These are phyloP conservation scores for Pyricularia grisea DNA, from an alignment of 2,329 filamentous ascomycete species.

Conservation along the genomic window DNA sequence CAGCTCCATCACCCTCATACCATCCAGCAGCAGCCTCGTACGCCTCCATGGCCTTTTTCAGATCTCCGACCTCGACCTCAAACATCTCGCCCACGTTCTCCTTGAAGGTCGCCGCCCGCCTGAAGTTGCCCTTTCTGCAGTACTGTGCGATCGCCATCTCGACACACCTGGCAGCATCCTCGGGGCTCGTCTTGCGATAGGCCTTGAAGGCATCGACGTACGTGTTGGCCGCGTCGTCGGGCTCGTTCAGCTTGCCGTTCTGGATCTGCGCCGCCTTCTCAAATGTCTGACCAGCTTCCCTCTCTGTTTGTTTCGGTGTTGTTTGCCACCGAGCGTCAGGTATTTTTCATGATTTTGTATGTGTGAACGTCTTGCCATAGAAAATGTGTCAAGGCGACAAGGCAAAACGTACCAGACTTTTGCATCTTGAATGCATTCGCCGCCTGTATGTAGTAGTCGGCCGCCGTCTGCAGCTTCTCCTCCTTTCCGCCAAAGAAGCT, in stretches of 20 bases:
- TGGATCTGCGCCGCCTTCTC: slow-evolving; percentile 81
- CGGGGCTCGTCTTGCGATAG: slow-evolving; percentile 76
- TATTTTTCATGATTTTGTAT: neutral
- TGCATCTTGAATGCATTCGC: slow-evolving; percentile 88
- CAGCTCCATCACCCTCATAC: slow-evolving; percentile 81
- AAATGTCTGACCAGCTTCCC: slow-evolving; percentile 79
- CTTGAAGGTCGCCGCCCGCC: slow-evolving; percentile 82
- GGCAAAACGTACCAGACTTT: slow-evolving; percentile 56
- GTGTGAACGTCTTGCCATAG: neutral
- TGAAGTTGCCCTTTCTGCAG: slow-evolving; percentile 81
- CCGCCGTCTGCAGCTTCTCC: slow-evolving; percentile 85
- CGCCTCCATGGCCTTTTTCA: slow-evolving; percentile 66
- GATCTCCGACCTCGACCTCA: slow-evolving; percentile 72
- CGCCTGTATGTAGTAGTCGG: slow-evolving; percentile 78
- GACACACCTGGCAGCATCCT: slow-evolving; percentile 73
- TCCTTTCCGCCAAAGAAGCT: slow-evolving; percentile 79
- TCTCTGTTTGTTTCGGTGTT: slow-evolving; percentile 39
- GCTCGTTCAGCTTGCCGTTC: slow-evolving; percentile 73
- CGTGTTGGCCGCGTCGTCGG: slow-evolving; percentile 84
- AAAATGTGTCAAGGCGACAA: neutral
- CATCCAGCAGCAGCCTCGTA: slow-evolving; percentile 82
- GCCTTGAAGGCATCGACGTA: slow-evolving; percentile 90
- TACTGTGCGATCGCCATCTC: slow-evolving; percentile 77
- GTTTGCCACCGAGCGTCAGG: neutral
- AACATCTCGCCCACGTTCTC: slow-evolving; percentile 81